Evolutionary conservation across 805 yeast species (phyloP), one percentile per base, ranked within the genome.

Genomic region (Brettanomyces bruxellensis): DNA sequence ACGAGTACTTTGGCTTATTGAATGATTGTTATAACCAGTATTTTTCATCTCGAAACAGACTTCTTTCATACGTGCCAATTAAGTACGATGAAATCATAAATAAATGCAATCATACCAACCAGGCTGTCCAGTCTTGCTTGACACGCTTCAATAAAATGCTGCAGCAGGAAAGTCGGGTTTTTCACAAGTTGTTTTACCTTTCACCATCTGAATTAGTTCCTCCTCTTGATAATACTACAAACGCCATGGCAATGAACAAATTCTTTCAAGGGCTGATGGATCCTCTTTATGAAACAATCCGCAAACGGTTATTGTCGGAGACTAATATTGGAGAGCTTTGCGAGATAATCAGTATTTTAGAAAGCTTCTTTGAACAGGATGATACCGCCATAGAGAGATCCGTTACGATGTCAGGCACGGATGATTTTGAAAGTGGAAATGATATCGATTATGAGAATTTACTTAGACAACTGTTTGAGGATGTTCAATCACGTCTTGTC

Each of bases 401-500:
- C 53, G 22, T 49, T 47, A 24, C 42, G 11, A 28, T 28, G 9
- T 28, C 32, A 28, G 32, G 32, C 7, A 30, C 8, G 9, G 38
- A 18, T 41, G 25, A 18, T n/a, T 13, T 13, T 25, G 6, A 5
- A 7, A 9, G n/a, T n/a, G 14, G 14, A 40, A 25, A 41, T 24
- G 40, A 54, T 63, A 62, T 71, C n/a, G 71, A 77, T 48, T 73
- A 74, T 49, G 86, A 81, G 8, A 71, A 70, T 40, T 64, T 88
- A 4, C 81, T 86, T 51, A 77, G 76, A 46, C 90, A 95, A 0
- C 75, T 88, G 9, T 61, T 84, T 25, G 79, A 81, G 47, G 95
- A 85, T 55, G 77, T 83, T 0, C 98, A 91, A 63, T 73, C 86
- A 2, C 70, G 96, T 49, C 69, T 91, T 37, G 82, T 88, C 2